Percentiles rank a stretch among this genome's conserved stretches.
Conservation (phyloP, 2,329 filamentous ascomycete species). For the Fonsecaea pedrosoi region DNA sequence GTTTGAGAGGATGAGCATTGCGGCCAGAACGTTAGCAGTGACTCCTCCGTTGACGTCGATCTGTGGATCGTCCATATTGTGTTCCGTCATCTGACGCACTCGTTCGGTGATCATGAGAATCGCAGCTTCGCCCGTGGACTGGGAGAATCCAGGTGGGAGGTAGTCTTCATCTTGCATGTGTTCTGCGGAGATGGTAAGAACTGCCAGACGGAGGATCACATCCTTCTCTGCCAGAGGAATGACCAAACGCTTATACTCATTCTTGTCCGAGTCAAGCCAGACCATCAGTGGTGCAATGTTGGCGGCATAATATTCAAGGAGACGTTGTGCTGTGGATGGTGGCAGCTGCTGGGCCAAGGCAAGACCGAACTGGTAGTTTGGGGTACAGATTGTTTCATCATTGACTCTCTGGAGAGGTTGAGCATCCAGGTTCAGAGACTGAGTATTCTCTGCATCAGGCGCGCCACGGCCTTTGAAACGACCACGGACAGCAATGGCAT, state of each 20-base stretch:
- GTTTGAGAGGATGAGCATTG: constrained; percentile 5
- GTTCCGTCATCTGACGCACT: constrained; percentile 1
- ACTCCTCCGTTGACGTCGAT: constrained; percentile 1
- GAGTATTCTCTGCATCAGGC: not conserved
- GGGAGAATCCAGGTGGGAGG: not conserved
- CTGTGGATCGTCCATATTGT: not conserved
- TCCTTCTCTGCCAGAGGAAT: constrained; percentile 15
- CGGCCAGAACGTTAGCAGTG: constrained; percentile 1
- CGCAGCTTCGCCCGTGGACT: not conserved
- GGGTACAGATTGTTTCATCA: not conserved
- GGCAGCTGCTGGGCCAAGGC: not conserved
- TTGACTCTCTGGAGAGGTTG: not conserved
- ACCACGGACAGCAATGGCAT: constrained; percentile 18
- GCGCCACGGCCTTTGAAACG: constrained; percentile 16
- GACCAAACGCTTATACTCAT: constrained; percentile 15
- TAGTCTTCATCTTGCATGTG: not conserved
- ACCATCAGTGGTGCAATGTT: constrained; percentile 16
- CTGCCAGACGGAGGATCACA: constrained; percentile 1
- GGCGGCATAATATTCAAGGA: constrained; percentile 6
- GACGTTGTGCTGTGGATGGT: constrained; percentile 1
- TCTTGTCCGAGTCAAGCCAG: constrained; percentile 14
- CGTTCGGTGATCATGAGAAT: constrained; percentile 9
- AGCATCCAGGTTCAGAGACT: not conserved
- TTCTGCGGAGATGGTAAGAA: constrained; percentile 3
- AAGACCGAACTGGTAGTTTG: not conserved